Base-by-base conservation (phyloP, 805 yeast genomes). In the Myxozyma nipponensis region DNA sequence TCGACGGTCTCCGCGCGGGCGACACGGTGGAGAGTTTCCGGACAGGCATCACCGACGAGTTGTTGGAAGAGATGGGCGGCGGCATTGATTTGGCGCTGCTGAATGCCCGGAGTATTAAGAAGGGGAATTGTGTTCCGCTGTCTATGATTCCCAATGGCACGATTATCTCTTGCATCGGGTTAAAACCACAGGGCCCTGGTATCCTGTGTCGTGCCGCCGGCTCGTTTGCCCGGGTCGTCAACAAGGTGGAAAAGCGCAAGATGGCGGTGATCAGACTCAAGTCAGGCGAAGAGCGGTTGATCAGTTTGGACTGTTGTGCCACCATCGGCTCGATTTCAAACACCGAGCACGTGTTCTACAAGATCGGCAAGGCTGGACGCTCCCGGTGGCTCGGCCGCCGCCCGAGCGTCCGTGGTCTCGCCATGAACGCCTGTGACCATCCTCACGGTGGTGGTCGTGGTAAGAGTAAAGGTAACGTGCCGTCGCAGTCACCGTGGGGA, bases 371-470 rank as follows among this genome's bases (percentile, higher is more conserved):
- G 69, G 98, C 98, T 22, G 98, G 98, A 64, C 81, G 97, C 70
- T 76, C 84, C 46, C 83, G 98, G 68, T 84, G 89, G 76, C 74
- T 85, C 66, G 98, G 98, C 57, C 83, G 84, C 64, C 82, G 98
- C 70, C 98, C 98, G 34, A 81, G 83, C 45, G 97, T 90, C 36
- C 84, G 98, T 75, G 98, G 98, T 79, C 86, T 88, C 62, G 98
- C 98, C 44, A 88, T 87, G 96, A 93, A 93, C 72, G 93, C 93
- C 58, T 81, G 83, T 67, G 97, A 93, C 71, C 98, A 93, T 75
- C 98, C 98, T 59, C 90, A 88, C 65, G 98, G 98, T 77, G 98
- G 98, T 83, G 98, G 98, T 73, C 83, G 98, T 78, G 98, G 98
- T 80, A 93, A 93, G 71, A 86, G 95, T 54, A 93, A 93, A 82